phyloP scores from a whole-genome alignment of 495 filamentous ascomycete species.

The Corynascus novoguineensis region DNA sequence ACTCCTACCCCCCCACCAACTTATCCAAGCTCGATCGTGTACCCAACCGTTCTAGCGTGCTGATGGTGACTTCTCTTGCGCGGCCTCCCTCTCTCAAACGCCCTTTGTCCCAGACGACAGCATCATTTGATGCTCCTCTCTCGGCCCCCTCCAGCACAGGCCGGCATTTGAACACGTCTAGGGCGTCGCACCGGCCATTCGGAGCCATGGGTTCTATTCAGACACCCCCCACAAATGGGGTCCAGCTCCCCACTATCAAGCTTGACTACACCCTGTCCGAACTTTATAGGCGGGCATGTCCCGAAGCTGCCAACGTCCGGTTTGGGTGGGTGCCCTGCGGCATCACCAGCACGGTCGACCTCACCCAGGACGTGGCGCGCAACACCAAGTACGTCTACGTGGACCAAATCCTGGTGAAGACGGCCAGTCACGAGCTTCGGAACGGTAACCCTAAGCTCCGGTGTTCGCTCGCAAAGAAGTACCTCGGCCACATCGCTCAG shows the following conservation, averaged over 20 bases:
- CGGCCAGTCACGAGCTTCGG: conserved; percentile 42
- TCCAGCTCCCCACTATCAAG: conserved; percentile 26
- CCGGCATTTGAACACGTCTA: neutral
- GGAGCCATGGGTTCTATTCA: conserved; percentile 16
- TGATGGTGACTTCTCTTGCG: no score
- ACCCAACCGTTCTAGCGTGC: no score
- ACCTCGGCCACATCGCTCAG: conserved; percentile 30
- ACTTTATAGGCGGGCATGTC: conserved; percentile 23
- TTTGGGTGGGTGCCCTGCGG: conserved; percentile 26
- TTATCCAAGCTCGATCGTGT: no score
- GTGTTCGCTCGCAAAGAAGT: conserved; percentile 23
- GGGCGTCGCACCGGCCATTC: neutral
- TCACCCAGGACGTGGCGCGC: conserved; percentile 24
- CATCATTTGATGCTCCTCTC: neutral
- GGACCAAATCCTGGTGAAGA: conserved; percentile 36
- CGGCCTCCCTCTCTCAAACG: no score
- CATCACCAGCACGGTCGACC: conserved; percentile 21
- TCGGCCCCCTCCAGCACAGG: neutral
- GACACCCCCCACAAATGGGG: neutral
- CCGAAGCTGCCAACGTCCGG: conserved; percentile 9
- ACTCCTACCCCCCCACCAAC: no score
- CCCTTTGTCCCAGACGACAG: neutral
- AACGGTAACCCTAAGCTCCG: conserved; percentile 38
- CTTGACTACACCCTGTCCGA: conserved; percentile 33
- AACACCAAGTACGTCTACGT: conserved; percentile 35